Conservation (phyloP, 2,329 filamentous ascomycete species). For the Penicillium griseofulvum region DNA sequence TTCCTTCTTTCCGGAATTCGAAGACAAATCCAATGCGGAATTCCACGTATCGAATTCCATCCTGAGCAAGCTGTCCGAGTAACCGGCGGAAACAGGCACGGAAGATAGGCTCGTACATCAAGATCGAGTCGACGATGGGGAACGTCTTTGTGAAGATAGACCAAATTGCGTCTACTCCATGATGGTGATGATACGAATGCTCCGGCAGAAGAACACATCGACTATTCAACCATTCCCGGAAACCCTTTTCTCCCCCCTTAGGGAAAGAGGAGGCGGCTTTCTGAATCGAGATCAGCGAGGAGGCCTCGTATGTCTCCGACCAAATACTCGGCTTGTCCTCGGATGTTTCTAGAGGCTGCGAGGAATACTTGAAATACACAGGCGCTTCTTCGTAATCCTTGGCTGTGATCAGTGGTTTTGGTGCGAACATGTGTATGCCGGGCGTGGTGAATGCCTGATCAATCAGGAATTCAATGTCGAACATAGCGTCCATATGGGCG, state of each 20-base stretch:
- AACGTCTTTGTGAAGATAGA: constrained; percentile 76
- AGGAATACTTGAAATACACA: constrained; percentile 63
- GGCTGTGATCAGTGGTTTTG: constrained; percentile 55
- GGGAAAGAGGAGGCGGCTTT: constrained; percentile 72
- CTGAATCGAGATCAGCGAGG: constrained; percentile 58
- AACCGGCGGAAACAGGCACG: constrained; percentile 70
- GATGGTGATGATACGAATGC: constrained; percentile 75
- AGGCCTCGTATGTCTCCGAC: constrained; percentile 60
- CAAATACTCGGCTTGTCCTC: constrained; percentile 59
- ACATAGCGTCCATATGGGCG: constrained; percentile 87
- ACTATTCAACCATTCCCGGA: constrained; percentile 72
- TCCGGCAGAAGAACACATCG: constrained; percentile 69
- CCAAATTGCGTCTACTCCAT: constrained; percentile 83
- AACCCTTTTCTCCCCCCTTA: constrained; percentile 66
- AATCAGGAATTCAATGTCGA: constrained; percentile 79
- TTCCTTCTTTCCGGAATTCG: constrained; percentile 64
- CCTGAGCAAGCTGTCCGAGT: constrained; percentile 68
- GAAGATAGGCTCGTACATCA: constrained; percentile 90
- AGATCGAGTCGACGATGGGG: constrained; percentile 66
- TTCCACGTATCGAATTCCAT: constrained; percentile 84
- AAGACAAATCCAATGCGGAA: constrained; percentile 72
- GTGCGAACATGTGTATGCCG: constrained; percentile 68
- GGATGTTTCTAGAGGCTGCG: constrained; percentile 44
- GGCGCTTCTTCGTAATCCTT: constrained; percentile 54
- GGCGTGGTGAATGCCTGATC: constrained; percentile 66